phyloP scores from a whole-genome alignment of 495 filamentous ascomycete genomes.

The Stereocaulon alpinum region DNA sequence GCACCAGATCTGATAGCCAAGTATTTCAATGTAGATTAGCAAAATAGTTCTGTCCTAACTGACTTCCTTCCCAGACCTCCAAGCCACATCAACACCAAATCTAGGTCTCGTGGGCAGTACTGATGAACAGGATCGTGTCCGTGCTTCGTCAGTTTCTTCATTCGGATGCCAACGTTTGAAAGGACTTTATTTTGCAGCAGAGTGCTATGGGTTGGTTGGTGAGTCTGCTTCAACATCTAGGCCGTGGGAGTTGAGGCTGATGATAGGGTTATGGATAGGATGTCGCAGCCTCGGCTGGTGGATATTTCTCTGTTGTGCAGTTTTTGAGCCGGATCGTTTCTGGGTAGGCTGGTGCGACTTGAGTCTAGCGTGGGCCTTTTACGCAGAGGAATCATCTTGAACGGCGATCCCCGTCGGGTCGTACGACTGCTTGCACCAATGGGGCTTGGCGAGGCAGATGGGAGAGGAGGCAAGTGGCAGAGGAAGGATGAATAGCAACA shows the following conservation, averaged over 20 bases:
- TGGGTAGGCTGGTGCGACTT: not conserved
- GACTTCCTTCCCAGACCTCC: no score
- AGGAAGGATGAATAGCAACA: no score
- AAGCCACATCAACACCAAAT: not conserved
- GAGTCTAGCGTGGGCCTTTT: not conserved
- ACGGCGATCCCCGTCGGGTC: no score
- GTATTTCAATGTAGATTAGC: no score
- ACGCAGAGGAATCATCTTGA: no score
- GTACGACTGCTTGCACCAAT: no score
- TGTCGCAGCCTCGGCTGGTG: slow-evolving; percentile 2
- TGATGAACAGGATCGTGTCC: not conserved
- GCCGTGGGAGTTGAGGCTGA: not conserved
- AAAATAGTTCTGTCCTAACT: no score
- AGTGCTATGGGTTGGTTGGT: not conserved
- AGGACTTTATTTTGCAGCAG: not conserved
- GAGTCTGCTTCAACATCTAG: not conserved
- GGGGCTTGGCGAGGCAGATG: no score
- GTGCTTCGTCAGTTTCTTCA: not conserved
- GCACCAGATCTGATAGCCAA: no score
- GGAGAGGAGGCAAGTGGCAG: no score
- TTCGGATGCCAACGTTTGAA: not conserved
- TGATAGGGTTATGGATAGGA: not conserved
- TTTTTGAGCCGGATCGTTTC: slow-evolving; percentile 7
- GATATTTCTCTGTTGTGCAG: slow-evolving; percentile 7
- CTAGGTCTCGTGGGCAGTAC: slow-evolving; percentile 9